A percentile compares a stretch with the other conserved stretches of the same genome.
These are phyloP conservation scores for Aspergillus campestris DNA, from an alignment of 495 filamentous ascomycete species.

Conservation along the genomic window DNA sequence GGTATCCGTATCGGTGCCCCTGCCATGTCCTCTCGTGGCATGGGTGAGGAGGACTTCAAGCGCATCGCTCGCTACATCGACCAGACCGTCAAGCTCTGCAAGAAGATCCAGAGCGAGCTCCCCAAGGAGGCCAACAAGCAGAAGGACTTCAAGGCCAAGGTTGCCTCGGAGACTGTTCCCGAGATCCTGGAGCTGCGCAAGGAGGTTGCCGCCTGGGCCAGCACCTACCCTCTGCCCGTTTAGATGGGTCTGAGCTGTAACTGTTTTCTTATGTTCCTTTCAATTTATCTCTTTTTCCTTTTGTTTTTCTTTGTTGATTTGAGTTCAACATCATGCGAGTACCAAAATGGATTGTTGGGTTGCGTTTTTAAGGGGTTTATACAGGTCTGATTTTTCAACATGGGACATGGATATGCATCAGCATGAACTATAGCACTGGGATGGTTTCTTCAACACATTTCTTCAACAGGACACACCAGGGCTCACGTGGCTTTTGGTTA, in stretches of 20 bases:
- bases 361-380: slow-evolving; percentile 36
- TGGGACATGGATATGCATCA: slow-evolving; percentile 30
- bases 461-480: slow-evolving; percentile 21
- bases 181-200: slow-evolving; percentile 77
- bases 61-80: slow-evolving; percentile 86
- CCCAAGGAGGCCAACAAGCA: slow-evolving; percentile 98
- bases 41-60: slow-evolving; percentile 90
- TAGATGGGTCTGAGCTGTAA: slow-evolving; percentile 26
- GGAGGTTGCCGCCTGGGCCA: slow-evolving; percentile 84
- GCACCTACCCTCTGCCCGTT: slow-evolving; percentile 87
- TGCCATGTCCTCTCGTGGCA: slow-evolving; percentile 92
- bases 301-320: slow-evolving; percentile 9
- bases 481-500: too few relatives aligned
- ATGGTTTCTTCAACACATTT: slow-evolving; percentile 34
- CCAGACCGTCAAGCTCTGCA: slow-evolving; percentile 69
- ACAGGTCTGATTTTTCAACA: slow-evolving; percentile 44
- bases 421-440: slow-evolving; percentile 27
- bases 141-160: slow-evolving; percentile 97
- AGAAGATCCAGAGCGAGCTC: slow-evolving; percentile 70
- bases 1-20: slow-evolving; percentile 95
- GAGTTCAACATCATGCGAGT: slow-evolving; percentile 26
- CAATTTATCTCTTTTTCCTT: slow-evolving; percentile 4
- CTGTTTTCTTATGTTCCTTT: slow-evolving; percentile 8
- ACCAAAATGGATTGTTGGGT: slow-evolving; percentile 17
- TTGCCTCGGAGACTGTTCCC: slow-evolving; percentile 63